These are phyloP conservation scores for Alternaria ventricosa DNA, from an alignment of 2,329 filamentous ascomycete genomes.

Conservation along the genomic window DNA sequence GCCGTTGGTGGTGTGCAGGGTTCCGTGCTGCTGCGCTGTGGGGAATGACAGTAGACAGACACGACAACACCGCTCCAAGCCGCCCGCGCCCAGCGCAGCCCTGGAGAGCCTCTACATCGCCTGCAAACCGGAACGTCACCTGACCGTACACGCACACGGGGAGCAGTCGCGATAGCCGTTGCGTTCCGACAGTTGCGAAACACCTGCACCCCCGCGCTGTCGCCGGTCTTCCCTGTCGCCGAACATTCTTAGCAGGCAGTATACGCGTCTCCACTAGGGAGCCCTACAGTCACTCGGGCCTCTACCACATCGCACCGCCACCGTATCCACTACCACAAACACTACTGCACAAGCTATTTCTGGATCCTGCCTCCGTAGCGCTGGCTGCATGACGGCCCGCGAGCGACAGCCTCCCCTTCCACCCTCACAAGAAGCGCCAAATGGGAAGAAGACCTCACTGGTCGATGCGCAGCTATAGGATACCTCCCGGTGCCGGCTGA, in stretches of 20 bases:
- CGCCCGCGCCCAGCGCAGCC: conserved; percentile 1
- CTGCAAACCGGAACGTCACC: background rate
- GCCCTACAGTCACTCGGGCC: conserved; percentile 10
- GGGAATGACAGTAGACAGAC: conserved; percentile 10
- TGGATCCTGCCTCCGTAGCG: background rate
- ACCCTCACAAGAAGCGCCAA: conserved; percentile 30
- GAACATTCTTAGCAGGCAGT: conserved; percentile 39
- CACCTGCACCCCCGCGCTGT: conserved; percentile 31
- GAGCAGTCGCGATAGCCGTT: background rate
- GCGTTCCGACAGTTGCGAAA: conserved; percentile 27
- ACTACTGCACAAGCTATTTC: conserved; percentile 9
- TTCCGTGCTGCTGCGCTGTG: conserved; percentile 3
- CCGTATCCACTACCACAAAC: conserved; percentile 3
- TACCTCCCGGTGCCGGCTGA: conserved; percentile 45
- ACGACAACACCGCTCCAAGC: conserved; percentile 13
- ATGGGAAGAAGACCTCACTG: conserved; percentile 36
- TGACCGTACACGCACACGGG: background rate
- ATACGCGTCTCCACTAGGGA: conserved; percentile 28
- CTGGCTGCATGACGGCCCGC: conserved; percentile 28
- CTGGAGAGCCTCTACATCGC: background rate
- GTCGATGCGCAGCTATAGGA: conserved; percentile 44
- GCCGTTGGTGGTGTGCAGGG: conserved; percentile 17
- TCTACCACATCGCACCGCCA: background rate
- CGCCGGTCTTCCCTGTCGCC: conserved; percentile 24
- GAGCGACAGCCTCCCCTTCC: conserved; percentile 16